These are phyloP conservation scores for Clitopilus hobsonii DNA, from an alignment of 768 basidiomycete species.

Conservation along the genomic window DNA sequence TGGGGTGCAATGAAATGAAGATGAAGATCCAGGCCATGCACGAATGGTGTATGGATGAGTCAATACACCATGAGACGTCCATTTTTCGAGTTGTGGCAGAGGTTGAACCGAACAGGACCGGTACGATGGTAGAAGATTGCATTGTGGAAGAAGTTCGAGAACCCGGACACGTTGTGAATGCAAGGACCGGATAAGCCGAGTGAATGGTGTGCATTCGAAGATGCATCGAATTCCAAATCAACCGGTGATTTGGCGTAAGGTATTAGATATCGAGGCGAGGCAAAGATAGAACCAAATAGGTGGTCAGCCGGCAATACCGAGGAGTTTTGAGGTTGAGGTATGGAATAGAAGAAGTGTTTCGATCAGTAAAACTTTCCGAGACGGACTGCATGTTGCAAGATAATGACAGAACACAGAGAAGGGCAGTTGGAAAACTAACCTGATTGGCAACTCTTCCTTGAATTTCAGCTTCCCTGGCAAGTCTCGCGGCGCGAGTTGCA, in stretches of 20 bases:
- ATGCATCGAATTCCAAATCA: background rate
- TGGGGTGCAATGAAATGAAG: too few species aligned
- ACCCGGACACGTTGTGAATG: background rate
- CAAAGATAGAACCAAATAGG: background rate
- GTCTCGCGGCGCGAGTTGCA: constrained; percentile 45
- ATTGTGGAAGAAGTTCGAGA: background rate
- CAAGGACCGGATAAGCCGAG: background rate
- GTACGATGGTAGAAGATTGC: too few species aligned
- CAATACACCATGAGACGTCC: too few species aligned
- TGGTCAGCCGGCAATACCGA: too few species aligned
- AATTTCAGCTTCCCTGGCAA: constrained; percentile 49
- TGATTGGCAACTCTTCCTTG: constrained; percentile 48
- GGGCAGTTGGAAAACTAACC: constrained; percentile 27
- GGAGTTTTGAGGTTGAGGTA: background rate
- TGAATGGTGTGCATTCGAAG: background rate
- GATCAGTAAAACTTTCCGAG: background rate
- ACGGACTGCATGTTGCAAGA: background rate
- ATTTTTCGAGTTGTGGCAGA: too few species aligned
- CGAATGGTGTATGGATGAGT: too few species aligned
- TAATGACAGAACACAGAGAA: constrained; percentile 1
- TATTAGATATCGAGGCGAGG: background rate
- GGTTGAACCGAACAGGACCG: too few species aligned
- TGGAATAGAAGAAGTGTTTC: background rate
- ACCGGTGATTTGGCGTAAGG: background rate
- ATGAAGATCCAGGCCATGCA: too few species aligned